phyloP scores from a whole-genome alignment of 208 protist genomes.

The Spongospora subterranea region DNA sequence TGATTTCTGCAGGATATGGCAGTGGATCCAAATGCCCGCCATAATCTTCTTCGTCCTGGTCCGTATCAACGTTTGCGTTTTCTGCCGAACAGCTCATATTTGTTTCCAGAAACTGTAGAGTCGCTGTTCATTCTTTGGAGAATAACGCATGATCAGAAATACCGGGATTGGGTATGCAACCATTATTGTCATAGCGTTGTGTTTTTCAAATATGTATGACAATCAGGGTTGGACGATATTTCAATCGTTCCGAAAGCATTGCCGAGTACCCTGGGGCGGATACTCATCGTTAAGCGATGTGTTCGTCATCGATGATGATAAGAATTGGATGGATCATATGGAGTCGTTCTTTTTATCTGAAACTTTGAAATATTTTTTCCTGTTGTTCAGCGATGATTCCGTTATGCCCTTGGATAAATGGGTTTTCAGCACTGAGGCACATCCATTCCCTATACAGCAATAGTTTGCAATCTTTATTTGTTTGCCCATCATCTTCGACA shows the following conservation, averaged over 20 bases:
- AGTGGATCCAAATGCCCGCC: conserved; percentile 25
- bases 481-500: too few species aligned
- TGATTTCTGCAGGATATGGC: conserved; percentile 12
- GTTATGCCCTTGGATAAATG: conserved; percentile 82
- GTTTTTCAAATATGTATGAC: background rate
- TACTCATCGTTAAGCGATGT: conserved; percentile 48
- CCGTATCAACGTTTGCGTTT: background rate
- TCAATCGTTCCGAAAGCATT: conserved; percentile 72
- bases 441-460: conserved; percentile 75
- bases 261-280: conserved; percentile 27
- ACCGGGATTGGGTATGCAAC: conserved; percentile 80
- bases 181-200: too few species aligned
- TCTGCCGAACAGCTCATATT: background rate
- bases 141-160: conserved; percentile 75
- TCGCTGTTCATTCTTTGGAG: conserved; percentile 66
- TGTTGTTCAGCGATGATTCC: conserved; percentile 77
- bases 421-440: conserved; percentile 89
- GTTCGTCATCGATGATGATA: background rate
- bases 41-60: conserved; percentile 38
- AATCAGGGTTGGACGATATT: conserved; percentile 81
- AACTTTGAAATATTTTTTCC: conserved; percentile 87
- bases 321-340: conserved; percentile 72
- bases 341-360: conserved; percentile 87
- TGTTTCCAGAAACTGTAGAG: conserved; percentile 57
- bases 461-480: too few species aligned